These are phyloP conservation scores for Pyrrhoderma lamaoense DNA, from an alignment of 1,284 basidiomycete genomes.

Conservation along the genomic window DNA sequence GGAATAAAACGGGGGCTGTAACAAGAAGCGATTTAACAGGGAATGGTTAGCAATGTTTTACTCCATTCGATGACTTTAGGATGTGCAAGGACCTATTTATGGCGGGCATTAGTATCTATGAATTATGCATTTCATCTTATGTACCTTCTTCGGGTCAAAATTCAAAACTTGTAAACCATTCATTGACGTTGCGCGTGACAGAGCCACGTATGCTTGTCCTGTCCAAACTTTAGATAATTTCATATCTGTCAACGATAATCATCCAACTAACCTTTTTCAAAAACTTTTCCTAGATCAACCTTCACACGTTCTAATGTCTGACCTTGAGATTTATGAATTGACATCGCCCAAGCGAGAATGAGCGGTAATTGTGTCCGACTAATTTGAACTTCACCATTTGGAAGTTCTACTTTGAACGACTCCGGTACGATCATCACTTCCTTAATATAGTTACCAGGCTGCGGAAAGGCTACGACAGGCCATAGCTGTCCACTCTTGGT, in stretches of 20 bases:
- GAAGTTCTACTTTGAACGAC: constrained; percentile 78
- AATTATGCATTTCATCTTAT: too few species aligned
- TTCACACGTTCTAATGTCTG: constrained; percentile 84
- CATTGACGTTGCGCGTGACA: constrained; percentile 89
- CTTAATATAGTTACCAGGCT: constrained; percentile 50
- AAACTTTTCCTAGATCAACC: constrained; percentile 73
- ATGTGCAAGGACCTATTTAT: constrained; percentile 31
- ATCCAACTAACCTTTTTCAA: constrained; percentile 75
- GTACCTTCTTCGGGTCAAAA: constrained; percentile 74
- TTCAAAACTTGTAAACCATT: constrained; percentile 87
- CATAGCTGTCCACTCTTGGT: constrained; percentile 35
- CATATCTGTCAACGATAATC: too few species aligned
- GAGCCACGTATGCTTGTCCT: constrained; percentile 93
- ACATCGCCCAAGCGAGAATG: constrained; percentile 90
- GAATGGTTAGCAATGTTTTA: constrained; percentile 26
- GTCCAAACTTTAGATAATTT: not conserved
- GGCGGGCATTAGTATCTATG: not conserved
- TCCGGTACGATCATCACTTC: constrained; percentile 66
- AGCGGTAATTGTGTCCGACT: constrained; percentile 70
- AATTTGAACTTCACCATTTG: constrained; percentile 76
- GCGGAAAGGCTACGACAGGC: constrained; percentile 74
- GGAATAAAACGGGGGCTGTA: not conserved
- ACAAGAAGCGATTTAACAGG: not conserved
- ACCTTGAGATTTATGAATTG: constrained; percentile 92
- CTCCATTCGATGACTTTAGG: constrained; percentile 34